Conservation (phyloP, 2,329 filamentous ascomycete species). For the Diaporthe helianthi region DNA sequence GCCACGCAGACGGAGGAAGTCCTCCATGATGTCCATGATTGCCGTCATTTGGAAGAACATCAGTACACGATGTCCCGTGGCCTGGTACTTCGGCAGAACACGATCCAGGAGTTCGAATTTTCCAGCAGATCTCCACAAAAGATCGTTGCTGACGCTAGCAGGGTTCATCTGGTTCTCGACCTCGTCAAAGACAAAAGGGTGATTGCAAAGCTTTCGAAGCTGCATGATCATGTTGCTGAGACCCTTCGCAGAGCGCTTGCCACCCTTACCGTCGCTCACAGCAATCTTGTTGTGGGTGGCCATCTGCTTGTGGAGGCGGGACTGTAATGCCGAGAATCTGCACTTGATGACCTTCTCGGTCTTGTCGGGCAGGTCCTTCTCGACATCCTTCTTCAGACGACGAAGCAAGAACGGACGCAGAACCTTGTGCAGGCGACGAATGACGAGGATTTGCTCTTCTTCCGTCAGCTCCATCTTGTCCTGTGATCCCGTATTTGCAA, state of each 20-base stretch:
- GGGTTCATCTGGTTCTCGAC: constrained; percentile 99
- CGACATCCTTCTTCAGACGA: constrained; percentile 99
- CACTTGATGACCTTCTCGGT: constrained; percentile 99
- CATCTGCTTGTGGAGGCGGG: constrained; percentile 96
- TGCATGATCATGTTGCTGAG: constrained; percentile 99
- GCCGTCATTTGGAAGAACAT: constrained; percentile 99
- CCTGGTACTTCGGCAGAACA: constrained; percentile 90
- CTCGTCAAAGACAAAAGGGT: constrained; percentile 97
- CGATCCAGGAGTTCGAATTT: constrained; percentile 97
- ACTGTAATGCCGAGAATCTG: constrained; percentile 93
- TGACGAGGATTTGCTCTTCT: constrained; percentile 99
- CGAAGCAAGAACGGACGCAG: constrained; percentile 94
- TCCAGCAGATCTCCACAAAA: constrained; percentile 92
- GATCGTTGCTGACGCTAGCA: constrained; percentile 83
- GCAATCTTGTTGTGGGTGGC: constrained; percentile 93
- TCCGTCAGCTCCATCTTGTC: constrained; percentile 99
- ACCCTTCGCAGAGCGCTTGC: constrained; percentile 91
- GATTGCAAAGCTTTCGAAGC: constrained; percentile 96
- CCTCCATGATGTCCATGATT: constrained; percentile 99
- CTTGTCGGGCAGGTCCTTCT: constrained; percentile 98
- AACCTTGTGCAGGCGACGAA: constrained; percentile 97
- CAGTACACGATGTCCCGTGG: constrained; percentile 89
- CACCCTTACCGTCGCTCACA: constrained; percentile 93
- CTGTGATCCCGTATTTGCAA: constrained; percentile 96
- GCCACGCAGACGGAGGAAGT: constrained; percentile 86